phyloP scores from a whole-genome alignment of 768 basidiomycete genomes.

The Fomitopsis serialis region DNA sequence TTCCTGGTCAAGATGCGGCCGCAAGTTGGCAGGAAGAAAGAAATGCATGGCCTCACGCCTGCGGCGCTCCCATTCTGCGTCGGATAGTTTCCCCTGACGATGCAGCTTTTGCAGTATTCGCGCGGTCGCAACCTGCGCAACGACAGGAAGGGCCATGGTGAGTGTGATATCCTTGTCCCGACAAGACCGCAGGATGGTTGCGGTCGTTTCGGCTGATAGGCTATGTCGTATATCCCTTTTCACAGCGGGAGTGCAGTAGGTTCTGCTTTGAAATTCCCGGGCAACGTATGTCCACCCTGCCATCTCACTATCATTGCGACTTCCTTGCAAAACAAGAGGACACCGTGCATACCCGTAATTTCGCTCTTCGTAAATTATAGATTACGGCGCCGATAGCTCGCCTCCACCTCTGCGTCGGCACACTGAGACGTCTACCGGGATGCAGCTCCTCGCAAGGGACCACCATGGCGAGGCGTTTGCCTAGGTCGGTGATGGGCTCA shows the following conservation, averaged over 20 bases:
- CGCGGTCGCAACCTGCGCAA: constrained; percentile 48
- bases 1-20: constrained; percentile 41
- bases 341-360: constrained; percentile 28
- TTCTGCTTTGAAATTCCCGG: constrained; percentile 33
- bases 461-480: constrained; percentile 36
- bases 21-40: constrained; percentile 45
- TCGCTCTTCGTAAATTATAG: constrained; percentile 25
- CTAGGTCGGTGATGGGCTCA: constrained; percentile 20
- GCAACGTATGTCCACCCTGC: constrained; percentile 56
- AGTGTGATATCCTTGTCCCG: constrained; percentile 41
- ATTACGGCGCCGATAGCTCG: constrained; percentile 37
- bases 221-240: constrained; percentile 9
- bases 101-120: constrained; percentile 45
- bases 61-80: constrained; percentile 49
- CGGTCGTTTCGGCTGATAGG: constrained; percentile 28
- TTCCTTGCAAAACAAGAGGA: not conserved
- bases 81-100: constrained; percentile 40
- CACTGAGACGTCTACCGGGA: constrained; percentile 27
- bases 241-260: constrained; percentile 34
- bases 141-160: constrained; percentile 42
- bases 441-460: constrained; percentile 32
- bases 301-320: not conserved
- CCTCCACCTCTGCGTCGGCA: constrained; percentile 40
- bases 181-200: constrained; percentile 31
- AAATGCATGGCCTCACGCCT: constrained; percentile 43